phyloP scores from a whole-genome alignment of 2,329 filamentous ascomycete species.

The Diaporthe sp. region DNA sequence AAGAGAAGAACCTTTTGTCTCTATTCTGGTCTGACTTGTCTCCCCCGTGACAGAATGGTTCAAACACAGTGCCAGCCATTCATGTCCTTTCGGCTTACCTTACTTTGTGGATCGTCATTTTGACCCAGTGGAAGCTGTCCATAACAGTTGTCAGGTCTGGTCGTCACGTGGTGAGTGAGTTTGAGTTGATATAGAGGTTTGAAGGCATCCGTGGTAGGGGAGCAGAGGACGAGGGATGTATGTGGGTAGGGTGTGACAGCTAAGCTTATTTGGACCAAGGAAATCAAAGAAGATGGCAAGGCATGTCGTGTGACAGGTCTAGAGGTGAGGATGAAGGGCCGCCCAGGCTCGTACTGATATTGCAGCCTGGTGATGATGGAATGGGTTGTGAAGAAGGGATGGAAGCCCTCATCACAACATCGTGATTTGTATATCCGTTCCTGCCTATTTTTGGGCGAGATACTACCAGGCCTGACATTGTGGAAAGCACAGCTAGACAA shows the following conservation, averaged over 20 bases:
- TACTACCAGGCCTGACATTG: neutral
- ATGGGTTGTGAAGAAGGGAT: neutral
- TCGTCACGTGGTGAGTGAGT: neutral
- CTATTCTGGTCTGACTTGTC: neutral
- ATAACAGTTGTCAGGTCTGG: neutral
- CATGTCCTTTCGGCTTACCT: constrained; percentile 12
- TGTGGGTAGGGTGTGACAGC: neutral
- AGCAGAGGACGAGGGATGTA: neutral
- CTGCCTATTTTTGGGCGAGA: neutral
- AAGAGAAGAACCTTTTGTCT: neutral
- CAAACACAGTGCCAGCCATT: neutral
- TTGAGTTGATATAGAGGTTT: neutral
- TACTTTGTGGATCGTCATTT: constrained; percentile 22
- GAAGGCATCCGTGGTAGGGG: neutral
- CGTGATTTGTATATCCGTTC: neutral
- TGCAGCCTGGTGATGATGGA: neutral
- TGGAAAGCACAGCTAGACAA: constrained; percentile 2
- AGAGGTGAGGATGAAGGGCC: neutral
- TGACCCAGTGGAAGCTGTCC: neutral
- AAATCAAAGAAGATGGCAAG: neutral
- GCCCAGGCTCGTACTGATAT: neutral
- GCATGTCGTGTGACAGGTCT: neutral
- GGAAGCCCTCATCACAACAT: neutral
- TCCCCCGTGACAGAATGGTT: too few relatives aligned
- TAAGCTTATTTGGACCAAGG: neutral